A percentile compares a stretch with the other conserved stretches of the same genome.
Evolutionary conservation across 306 rosid genomes (phyloP).

Genomic region (Vicia sativa): DNA sequence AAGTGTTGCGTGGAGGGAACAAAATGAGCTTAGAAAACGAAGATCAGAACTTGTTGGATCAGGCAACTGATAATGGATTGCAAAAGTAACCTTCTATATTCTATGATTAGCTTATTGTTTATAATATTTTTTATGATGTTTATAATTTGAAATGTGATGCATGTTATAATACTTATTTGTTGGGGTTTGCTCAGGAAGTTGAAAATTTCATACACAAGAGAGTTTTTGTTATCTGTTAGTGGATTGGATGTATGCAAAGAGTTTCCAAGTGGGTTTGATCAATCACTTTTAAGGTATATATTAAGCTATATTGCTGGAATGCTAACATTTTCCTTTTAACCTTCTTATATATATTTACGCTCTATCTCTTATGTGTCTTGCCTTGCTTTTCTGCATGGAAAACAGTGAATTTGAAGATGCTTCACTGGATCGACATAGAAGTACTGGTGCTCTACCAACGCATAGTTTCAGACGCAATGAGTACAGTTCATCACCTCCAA

Average conservation of each 20-base stretch:
- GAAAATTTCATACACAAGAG: constrained; percentile 65
- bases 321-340: constrained; percentile 2
- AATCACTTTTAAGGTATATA: constrained; percentile 69
- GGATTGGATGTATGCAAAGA: constrained; percentile 77
- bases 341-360: constrained; percentile 4
- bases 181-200: constrained; percentile 59
- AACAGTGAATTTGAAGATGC: constrained; percentile 84
- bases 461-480: constrained; percentile 69
- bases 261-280: constrained; percentile 80
- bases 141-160: constrained; percentile 22
- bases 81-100: constrained; percentile 55
- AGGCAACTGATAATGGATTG: constrained; percentile 51
- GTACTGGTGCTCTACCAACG: constrained; percentile 59
- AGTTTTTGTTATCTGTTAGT: constrained; percentile 75
- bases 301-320: constrained; percentile 12
- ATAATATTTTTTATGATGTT: neutral
- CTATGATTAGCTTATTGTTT: constrained; percentile 6
- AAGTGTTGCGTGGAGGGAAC: constrained; percentile 39
- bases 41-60: constrained; percentile 47
- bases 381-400: neutral
- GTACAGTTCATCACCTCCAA: constrained; percentile 86
- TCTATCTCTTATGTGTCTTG: constrained; percentile 23
- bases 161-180: constrained; percentile 33
- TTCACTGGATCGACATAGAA: constrained; percentile 69
- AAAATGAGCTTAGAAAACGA: constrained; percentile 77